Conservation (phyloP, 768 basidiomycete genomes). For the Krasilnikovozyma curviuscula region DNA sequence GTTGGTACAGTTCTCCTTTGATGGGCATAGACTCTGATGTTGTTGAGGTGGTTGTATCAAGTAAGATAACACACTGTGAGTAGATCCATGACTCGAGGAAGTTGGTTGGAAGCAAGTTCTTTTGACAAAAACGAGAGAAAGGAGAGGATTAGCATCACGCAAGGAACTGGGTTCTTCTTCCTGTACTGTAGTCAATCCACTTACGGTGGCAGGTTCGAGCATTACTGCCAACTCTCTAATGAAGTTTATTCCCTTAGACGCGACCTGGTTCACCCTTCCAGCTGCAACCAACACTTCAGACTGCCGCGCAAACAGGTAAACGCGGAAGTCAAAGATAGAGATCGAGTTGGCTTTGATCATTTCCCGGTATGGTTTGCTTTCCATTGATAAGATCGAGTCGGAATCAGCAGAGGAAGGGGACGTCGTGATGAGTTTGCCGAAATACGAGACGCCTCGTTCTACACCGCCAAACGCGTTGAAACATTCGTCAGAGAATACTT, state of each 20-base stretch:
- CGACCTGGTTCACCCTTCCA: slow-evolving; percentile 48
- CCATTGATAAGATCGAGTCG: slow-evolving; percentile 51
- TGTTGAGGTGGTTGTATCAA: slow-evolving; percentile 34
- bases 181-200: no score
- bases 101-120: slow-evolving; percentile 30
- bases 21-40: slow-evolving; percentile 43
- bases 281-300: slow-evolving; percentile 53
- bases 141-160: neutral
- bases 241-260: slow-evolving; percentile 51
- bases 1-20: slow-evolving; percentile 72
- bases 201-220: no score
- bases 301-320: slow-evolving; percentile 75
- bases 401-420: slow-evolving; percentile 50
- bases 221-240: slow-evolving; percentile 55
- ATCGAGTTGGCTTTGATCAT: slow-evolving; percentile 77
- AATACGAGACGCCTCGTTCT: slow-evolving; percentile 80
- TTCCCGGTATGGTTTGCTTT: slow-evolving; percentile 70
- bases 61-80: slow-evolving; percentile 64
- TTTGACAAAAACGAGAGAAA: slow-evolving; percentile 27
- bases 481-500: neutral
- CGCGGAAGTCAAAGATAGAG: slow-evolving; percentile 79
- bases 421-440: slow-evolving; percentile 61
- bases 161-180: slow-evolving; percentile 51
- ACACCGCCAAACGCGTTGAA: slow-evolving; percentile 33
- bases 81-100: slow-evolving; percentile 91